Percentiles rank a stretch among this genome's conserved stretches.
These are phyloP conservation scores for Yamadazyma jaroonii DNA, from an alignment of 1,139 yeast species.

Conservation along the genomic window DNA sequence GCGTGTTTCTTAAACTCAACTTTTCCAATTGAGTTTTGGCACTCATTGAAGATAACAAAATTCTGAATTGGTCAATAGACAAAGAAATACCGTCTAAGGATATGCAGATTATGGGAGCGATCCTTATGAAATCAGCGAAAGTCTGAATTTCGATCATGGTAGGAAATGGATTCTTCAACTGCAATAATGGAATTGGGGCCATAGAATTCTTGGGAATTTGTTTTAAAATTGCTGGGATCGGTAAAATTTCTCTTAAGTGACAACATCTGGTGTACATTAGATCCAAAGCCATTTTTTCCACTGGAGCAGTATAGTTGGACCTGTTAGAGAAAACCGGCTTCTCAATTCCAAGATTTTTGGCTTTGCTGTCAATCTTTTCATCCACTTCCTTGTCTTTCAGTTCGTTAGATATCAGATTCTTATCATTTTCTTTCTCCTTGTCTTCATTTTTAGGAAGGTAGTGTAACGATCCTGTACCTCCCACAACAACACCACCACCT, in stretches of 20 bases:
- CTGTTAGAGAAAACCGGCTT: slow-evolving; percentile 43
- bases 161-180: slow-evolving; percentile 68
- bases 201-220: slow-evolving; percentile 69
- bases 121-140: slow-evolving; percentile 70
- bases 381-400: slow-evolving; percentile 44
- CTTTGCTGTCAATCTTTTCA: slow-evolving; percentile 24
- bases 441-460: slow-evolving; percentile 17
- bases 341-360: slow-evolving; percentile 43
- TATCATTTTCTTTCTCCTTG: slow-evolving; percentile 11
- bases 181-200: slow-evolving; percentile 65
- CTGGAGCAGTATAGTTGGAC: slow-evolving; percentile 30
- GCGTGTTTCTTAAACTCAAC: slow-evolving; percentile 68
- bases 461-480: slow-evolving; percentile 69
- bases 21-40: slow-evolving; percentile 63
- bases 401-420: slow-evolving; percentile 3
- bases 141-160: slow-evolving; percentile 72
- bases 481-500: slow-evolving; percentile 77
- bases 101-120: slow-evolving; percentile 68
- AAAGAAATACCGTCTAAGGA: slow-evolving; percentile 69
- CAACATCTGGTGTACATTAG: slow-evolving; percentile 72
- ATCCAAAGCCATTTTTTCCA: slow-evolving; percentile 54
- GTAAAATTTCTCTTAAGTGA: slow-evolving; percentile 68
- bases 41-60: slow-evolving; percentile 58
- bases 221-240: slow-evolving; percentile 73
- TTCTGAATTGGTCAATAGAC: slow-evolving; percentile 61